Percentiles rank a stretch among this genome's conserved stretches.
phyloP scores from a whole-genome alignment of 306 rosid genomes.

The Lablab purpureus region DNA sequence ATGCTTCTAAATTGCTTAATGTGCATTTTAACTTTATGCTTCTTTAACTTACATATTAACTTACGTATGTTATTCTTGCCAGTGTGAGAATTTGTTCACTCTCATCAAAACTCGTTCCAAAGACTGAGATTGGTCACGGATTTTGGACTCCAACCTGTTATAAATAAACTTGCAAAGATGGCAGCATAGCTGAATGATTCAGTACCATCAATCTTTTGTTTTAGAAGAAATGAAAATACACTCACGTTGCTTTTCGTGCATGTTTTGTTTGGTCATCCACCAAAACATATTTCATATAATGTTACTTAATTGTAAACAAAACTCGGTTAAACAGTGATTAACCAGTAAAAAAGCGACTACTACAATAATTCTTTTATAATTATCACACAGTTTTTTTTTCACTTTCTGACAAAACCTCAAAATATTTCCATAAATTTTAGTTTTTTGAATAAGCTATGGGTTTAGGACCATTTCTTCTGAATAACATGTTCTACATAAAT shows the following conservation, averaged over 20 bases:
- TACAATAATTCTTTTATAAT: no score
- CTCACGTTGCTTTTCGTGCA: not conserved
- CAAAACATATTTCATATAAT: not conserved
- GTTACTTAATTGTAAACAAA: no score
- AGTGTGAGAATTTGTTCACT: not conserved
- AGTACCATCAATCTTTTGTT: not conserved
- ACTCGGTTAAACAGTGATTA: no score
- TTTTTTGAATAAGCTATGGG: no score
- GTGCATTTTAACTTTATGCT: not conserved
- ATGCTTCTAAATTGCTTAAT: not conserved
- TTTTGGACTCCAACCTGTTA: not conserved
- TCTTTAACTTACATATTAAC: not conserved
- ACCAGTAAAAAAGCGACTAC: no score
- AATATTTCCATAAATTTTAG: no score
- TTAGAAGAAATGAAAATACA: no score
- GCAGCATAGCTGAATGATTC: not conserved
- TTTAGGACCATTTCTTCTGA: no score
- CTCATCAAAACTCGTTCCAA: not conserved
- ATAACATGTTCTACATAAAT: no score
- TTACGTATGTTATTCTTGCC: not conserved
- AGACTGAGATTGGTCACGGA: not conserved
- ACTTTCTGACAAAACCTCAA: no score
- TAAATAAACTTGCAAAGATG: slow-evolving; percentile 11
- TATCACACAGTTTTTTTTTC: no score
- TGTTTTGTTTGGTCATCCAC: not conserved